Evolutionary conservation across 2,329 filamentous ascomycete species (phyloP), one percentile per base, ranked within the genome.

Genomic region (Xylariaceae sp.): DNA sequence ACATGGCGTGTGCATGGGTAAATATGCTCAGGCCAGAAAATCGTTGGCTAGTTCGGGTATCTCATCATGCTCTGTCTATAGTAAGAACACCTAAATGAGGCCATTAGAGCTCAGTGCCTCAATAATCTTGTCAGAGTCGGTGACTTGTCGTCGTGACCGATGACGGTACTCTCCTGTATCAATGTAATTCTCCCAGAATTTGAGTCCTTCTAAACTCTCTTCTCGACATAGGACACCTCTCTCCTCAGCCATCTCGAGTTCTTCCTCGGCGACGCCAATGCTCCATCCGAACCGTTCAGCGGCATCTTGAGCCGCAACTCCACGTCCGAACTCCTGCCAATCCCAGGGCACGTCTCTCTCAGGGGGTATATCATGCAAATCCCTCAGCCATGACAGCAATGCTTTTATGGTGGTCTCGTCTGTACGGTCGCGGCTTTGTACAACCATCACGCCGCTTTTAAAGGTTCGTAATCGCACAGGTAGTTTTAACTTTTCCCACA

Each of bases 221-320:
- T 99, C 95, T 44, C 95, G 87, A 72, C 94, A 98, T 17, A 99
- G 73, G 2, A 87, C 86, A 0, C 95, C 95, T 53, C 84, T 86
- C 72, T 98, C 94, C 74, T 99, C 95, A 0, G 93, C 93, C 94
- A 99, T 97, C 71, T 97, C 91, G 11, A 99, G 80, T 76, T 99
- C 95, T 73, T 98, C 95, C 58, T 89, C 90, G 1, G 95, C 95
- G 19, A 99, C 94, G 7, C 95, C 95, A 6, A 99, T 89, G 71
- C 95, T 98, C 95, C 95, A 99, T 5, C 93, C 91, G 74, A 99
- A 99, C 46, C 86, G 82, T 73, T 96, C 91, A 0, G 95, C 95
- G 0, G 87, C 86, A 69, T 98, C 93, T 70, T 95, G 91, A 1
- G 92, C 92, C 12, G 92, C 97, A 24, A 98, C 87, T 8, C 95